Evolutionary conservation across 305 asterid species (phyloP).

Genomic region (Solanum aculeatissimum): DNA sequence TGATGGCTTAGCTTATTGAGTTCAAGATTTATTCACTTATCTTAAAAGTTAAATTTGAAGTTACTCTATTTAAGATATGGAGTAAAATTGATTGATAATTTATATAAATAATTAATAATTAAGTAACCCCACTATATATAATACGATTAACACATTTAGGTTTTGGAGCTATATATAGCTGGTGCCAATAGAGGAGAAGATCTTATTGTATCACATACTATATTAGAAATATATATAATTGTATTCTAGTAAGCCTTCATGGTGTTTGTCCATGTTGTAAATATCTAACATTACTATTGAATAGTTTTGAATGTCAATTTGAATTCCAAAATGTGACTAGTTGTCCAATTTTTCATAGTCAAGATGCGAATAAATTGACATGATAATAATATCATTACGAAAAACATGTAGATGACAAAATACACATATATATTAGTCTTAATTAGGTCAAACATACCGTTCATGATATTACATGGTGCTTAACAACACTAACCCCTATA

Average conservation of each 20-base stretch:
- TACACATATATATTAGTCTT: background rate
- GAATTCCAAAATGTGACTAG: background rate
- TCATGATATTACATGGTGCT: background rate
- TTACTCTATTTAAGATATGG: background rate
- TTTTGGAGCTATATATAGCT: too few relatives aligned
- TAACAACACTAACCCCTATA: background rate
- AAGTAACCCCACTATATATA: background rate
- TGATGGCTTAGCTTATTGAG: background rate
- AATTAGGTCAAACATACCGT: background rate
- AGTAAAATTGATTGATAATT: background rate
- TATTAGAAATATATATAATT: too few relatives aligned
- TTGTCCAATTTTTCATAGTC: background rate
- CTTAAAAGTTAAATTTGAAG: background rate
- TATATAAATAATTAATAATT: background rate
- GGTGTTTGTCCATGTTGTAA: background rate
- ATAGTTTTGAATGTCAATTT: background rate
- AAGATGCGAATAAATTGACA: background rate
- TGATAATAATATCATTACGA: fast-evolving
- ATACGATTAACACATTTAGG: background rate
- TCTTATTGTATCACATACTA: background rate
- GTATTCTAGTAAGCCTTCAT: too few relatives aligned
- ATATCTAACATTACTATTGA: background rate
- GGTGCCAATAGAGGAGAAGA: background rate
- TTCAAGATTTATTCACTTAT: background rate
- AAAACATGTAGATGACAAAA: background rate